A percentile compares a stretch with the other conserved stretches of the same genome.
Evolutionary conservation across 352 stramenopile species (phyloP).

Genomic region (Globisporangium megalacanthum): DNA sequence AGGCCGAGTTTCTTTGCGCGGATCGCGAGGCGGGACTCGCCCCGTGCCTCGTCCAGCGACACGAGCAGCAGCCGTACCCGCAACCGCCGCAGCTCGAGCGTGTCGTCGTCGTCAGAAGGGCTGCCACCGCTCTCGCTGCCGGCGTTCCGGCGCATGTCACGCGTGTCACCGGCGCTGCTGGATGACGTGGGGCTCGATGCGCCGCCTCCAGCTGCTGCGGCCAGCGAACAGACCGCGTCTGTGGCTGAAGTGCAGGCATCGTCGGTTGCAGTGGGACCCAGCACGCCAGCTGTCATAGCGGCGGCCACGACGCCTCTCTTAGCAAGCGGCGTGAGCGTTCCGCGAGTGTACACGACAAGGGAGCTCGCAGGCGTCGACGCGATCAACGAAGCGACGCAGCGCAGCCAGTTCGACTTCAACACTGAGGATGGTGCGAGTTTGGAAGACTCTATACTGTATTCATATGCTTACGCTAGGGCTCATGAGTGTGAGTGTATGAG

Average conservation of each 20-base stretch:
- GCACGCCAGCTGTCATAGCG: neutral
- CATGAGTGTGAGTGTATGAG: neutral
- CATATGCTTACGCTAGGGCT: neutral
- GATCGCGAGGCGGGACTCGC: slow-evolving; percentile 5
- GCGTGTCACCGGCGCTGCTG: slow-evolving; percentile 3
- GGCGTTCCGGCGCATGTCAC: slow-evolving; percentile 1
- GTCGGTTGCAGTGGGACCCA: neutral
- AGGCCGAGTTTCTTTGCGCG: slow-evolving; percentile 17
- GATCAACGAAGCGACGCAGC: slow-evolving; percentile 22
- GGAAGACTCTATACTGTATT: neutral
- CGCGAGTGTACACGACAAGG: slow-evolving; percentile 7
- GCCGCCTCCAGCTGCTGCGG: neutral
- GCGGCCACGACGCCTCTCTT: neutral
- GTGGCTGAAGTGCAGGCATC: neutral
- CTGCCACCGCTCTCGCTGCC: slow-evolving; percentile 3
- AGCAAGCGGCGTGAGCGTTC: neutral
- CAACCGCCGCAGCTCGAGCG: slow-evolving; percentile 1
- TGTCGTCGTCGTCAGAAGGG: slow-evolving; percentile 4
- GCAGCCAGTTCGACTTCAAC: slow-evolving; percentile 26
- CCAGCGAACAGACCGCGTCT: neutral
- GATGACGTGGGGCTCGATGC: slow-evolving; percentile 1
- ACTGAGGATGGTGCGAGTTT: slow-evolving; percentile 14
- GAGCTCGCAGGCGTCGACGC: slow-evolving; percentile 22
- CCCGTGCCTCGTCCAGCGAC: neutral
- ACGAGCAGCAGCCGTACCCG: neutral